Percentiles rank a stretch among this genome's conserved stretches.
Conservation (phyloP, 371 early-diverging fungal genomes). For the Actinomortierella wolfii region DNA sequence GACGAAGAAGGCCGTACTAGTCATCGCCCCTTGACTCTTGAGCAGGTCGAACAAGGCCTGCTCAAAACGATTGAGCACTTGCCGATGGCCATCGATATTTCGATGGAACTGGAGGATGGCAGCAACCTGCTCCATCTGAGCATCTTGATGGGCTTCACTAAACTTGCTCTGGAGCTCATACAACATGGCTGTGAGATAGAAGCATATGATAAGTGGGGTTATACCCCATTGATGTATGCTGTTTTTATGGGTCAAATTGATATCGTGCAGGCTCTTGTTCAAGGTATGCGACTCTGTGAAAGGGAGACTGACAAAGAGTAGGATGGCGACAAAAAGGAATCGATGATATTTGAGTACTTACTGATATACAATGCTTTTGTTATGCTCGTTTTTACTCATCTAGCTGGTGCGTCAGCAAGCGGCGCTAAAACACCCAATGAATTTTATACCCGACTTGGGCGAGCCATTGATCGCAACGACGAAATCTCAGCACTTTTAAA, state of each 20-base stretch:
- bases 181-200: constrained; percentile 37
- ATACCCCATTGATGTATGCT: constrained; percentile 37
- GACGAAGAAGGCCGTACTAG: no score
- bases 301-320: no score
- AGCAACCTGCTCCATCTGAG: constrained; percentile 32
- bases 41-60: constrained; percentile 22
- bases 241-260: constrained; percentile 24
- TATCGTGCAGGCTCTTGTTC: constrained; percentile 14
- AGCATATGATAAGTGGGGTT: constrained; percentile 14
- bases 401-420: constrained; percentile 30
- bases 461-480: neutral
- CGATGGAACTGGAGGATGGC: constrained; percentile 33
- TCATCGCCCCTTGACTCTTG: neutral
- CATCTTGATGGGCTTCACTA: constrained; percentile 17
- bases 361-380: no score
- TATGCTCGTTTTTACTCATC: neutral
- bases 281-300: constrained; percentile 15
- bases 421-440: constrained; percentile 27
- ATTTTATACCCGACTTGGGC: constrained; percentile 12
- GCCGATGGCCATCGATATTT: constrained; percentile 22
- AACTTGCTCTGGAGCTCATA: constrained; percentile 11
- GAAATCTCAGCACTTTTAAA: constrained; percentile 2
- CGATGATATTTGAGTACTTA: no score
- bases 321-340: no score
- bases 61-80: constrained; percentile 17